Conservation (phyloP, 768 basidiomycete genomes). For the Russula ochroleuca region DNA sequence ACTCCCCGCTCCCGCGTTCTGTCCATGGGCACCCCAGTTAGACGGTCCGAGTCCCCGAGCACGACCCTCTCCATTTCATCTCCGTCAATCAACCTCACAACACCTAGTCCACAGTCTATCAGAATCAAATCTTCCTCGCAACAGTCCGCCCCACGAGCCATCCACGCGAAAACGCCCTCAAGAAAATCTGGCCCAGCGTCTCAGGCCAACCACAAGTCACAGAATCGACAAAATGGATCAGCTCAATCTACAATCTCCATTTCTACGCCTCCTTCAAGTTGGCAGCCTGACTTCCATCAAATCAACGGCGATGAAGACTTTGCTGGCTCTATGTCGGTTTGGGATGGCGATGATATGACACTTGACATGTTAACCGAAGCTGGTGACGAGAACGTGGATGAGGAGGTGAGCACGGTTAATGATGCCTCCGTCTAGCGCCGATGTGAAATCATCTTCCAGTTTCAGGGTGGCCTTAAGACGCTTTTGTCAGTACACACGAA, state of each 20-base stretch:
- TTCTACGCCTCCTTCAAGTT: conserved; percentile 6
- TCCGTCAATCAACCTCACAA: conserved; percentile 20
- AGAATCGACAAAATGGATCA: conserved; percentile 28
- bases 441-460: conserved; percentile 33
- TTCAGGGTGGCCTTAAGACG: conserved; percentile 42
- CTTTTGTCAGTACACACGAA: conserved; percentile 42
- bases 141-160: conserved; percentile 27
- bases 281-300: conserved; percentile 26
- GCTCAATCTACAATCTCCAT: conserved; percentile 16
- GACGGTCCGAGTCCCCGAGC: conserved; percentile 27
- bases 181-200: conserved; percentile 28
- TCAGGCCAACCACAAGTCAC: conserved; percentile 29
- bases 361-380: conserved; percentile 64
- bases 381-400: conserved; percentile 60
- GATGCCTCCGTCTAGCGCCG: conserved; percentile 1
- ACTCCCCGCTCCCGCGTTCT: conserved; percentile 42
- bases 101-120: conserved; percentile 21
- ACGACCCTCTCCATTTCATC: conserved; percentile 27
- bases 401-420: conserved; percentile 47
- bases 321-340: conserved; percentile 34
- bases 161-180: conserved; percentile 26
- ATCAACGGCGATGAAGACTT: conserved; percentile 31
- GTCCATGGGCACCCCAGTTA: conserved; percentile 42
- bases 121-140: conserved; percentile 19
- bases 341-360: conserved; percentile 59